phyloP scores from a whole-genome alignment of 1,284 basidiomycete genomes.

The Ustilago cynodontis region DNA sequence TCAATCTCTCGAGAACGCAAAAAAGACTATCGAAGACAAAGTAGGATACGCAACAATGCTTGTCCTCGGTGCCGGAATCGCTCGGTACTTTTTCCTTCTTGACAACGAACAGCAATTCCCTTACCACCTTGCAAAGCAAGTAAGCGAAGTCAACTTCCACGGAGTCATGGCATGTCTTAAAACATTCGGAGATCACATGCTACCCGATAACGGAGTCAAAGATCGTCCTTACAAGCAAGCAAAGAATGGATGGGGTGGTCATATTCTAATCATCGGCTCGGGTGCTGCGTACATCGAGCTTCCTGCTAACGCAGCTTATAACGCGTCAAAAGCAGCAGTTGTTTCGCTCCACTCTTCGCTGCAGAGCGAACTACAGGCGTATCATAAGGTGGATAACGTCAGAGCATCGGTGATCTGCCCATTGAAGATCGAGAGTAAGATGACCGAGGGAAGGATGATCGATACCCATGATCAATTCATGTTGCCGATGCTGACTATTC shows the following conservation, averaged over 20 bases:
- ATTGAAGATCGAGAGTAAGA: slow-evolving; percentile 56
- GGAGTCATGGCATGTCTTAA: slow-evolving; percentile 52
- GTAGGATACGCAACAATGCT: slow-evolving; percentile 55
- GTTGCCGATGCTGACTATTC: slow-evolving; percentile 54
- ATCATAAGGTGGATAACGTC: slow-evolving; percentile 56
- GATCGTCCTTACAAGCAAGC: slow-evolving; percentile 44
- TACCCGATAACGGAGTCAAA: slow-evolving; percentile 48
- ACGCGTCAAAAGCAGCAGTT: slow-evolving; percentile 55
- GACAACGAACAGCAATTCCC: slow-evolving; percentile 56
- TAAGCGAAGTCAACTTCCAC: slow-evolving; percentile 55
- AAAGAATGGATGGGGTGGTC: slow-evolving; percentile 55
- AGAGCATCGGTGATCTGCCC: slow-evolving; percentile 56
- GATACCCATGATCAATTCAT: slow-evolving; percentile 54
- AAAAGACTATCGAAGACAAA: slow-evolving; percentile 42
- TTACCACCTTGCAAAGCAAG: slow-evolving; percentile 34
- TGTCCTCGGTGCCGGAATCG: slow-evolving; percentile 52
- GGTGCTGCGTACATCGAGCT: slow-evolving; percentile 54
- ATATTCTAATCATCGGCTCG: slow-evolving; percentile 56
- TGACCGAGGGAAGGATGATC: slow-evolving; percentile 58
- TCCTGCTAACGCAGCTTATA: slow-evolving; percentile 54
- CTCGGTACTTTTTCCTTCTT: slow-evolving; percentile 51
- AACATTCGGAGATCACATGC: slow-evolving; percentile 59
- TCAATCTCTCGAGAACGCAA: slow-evolving; percentile 46
- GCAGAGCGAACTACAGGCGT: slow-evolving; percentile 47
- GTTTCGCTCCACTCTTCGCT: slow-evolving; percentile 50